A percentile compares a stretch with the other conserved stretches of the same genome.
Evolutionary conservation across 257 asterid species (phyloP).

Genomic region (Nyctanthes arbortristis): DNA sequence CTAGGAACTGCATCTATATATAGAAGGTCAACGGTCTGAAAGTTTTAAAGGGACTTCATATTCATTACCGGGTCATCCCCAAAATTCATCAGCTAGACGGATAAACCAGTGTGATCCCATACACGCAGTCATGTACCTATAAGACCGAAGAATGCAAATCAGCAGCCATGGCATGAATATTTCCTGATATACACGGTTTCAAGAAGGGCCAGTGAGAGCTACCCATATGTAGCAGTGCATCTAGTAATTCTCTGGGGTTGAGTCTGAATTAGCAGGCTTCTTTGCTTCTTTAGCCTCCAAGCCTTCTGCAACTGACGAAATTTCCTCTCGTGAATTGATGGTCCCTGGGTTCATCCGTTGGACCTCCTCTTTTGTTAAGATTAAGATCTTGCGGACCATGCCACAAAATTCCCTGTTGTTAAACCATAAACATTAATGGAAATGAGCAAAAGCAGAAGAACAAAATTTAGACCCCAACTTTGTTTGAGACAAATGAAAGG

Average conservation of each 20-base stretch:
- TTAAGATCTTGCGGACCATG: conserved; percentile 85
- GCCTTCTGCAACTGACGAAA: conserved; percentile 63
- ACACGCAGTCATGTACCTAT: conserved; percentile 22
- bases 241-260: conserved; percentile 54
- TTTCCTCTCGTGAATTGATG: conserved; percentile 65
- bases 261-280: conserved; percentile 49
- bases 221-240: conserved; percentile 25
- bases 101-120: conserved; percentile 9
- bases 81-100: conserved; percentile 34
- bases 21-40: conserved; percentile 31
- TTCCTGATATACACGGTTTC: not conserved
- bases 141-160: conserved; percentile 4
- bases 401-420: conserved; percentile 76
- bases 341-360: conserved; percentile 84
- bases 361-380: conserved; percentile 83
- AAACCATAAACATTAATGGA: conserved; percentile 5
- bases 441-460: not conserved
- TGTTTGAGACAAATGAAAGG: not conserved
- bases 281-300: conserved; percentile 60
- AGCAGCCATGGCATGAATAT: not conserved
- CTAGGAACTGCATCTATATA: conserved; percentile 34
- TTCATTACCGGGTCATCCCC: conserved; percentile 35
- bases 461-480: not conserved
- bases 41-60: conserved; percentile 31
- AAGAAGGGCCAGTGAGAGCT: conserved; percentile 13